Percentiles rank a stretch among this genome's conserved stretches.
Evolutionary conservation across 768 basidiomycete genomes (phyloP).

Genomic region (Saitozyma podzolica): DNA sequence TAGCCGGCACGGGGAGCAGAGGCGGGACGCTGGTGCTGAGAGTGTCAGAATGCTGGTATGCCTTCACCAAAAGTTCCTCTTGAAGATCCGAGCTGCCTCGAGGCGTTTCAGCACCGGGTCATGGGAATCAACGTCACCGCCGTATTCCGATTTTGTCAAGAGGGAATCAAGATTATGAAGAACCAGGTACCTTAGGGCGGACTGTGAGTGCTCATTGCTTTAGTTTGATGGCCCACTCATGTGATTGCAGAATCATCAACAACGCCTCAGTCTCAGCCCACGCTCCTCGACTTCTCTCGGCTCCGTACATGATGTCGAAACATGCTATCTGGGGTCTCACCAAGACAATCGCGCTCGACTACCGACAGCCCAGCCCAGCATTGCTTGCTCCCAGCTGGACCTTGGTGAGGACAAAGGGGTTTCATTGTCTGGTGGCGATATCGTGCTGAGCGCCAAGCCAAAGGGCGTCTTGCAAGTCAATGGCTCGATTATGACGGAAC

Average conservation of each 20-base stretch:
- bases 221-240: neutral
- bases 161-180: slow-evolving; percentile 73
- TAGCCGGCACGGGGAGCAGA: neutral
- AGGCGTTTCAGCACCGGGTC: slow-evolving; percentile 52
- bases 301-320: slow-evolving; percentile 71
- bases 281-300: slow-evolving; percentile 40
- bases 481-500: slow-evolving; percentile 2
- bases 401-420: slow-evolving; percentile 59
- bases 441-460: slow-evolving; percentile 2
- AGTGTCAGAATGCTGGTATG: slow-evolving; percentile 75
- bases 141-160: slow-evolving; percentile 71
- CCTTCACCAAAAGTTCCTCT: slow-evolving; percentile 58
- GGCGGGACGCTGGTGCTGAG: neutral
- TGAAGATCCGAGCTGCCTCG: slow-evolving; percentile 62
- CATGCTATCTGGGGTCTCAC: slow-evolving; percentile 76
- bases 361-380: slow-evolving; percentile 64
- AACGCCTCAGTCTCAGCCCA: slow-evolving; percentile 59
- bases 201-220: slow-evolving; percentile 6
- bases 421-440: slow-evolving; percentile 45
- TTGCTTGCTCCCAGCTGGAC: too few relatives aligned
- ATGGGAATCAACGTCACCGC: slow-evolving; percentile 71
- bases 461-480: slow-evolving; percentile 9
- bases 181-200: slow-evolving; percentile 69
- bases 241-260: slow-evolving; percentile 66
- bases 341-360: slow-evolving; percentile 74